Evolutionary conservation across 805 yeast species (phyloP).

Genomic region (Dipodascopsis tothii): DNA sequence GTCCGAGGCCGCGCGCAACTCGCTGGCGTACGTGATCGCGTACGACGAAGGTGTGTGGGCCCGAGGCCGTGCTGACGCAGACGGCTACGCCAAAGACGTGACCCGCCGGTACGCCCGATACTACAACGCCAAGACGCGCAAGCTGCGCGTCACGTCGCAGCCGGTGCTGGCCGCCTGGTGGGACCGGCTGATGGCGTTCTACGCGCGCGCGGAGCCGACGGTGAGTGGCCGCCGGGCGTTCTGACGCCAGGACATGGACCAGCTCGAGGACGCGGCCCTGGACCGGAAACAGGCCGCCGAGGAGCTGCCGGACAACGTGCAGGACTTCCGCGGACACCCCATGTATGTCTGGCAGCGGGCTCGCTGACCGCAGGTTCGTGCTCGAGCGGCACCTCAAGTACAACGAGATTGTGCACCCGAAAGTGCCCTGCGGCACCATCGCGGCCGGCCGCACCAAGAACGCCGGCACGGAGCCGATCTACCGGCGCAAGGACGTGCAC

Average conservation of each 20-base stretch:
- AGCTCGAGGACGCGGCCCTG: constrained; percentile 55
- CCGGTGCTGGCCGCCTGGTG: constrained; percentile 58
- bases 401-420: constrained; percentile 66
- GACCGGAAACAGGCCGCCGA: constrained; percentile 57
- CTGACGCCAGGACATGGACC: constrained; percentile 31
- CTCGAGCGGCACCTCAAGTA: constrained; percentile 64
- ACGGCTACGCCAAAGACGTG: constrained; percentile 65
- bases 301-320: constrained; percentile 78
- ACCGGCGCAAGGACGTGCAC: constrained; percentile 57
- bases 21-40: constrained; percentile 68
- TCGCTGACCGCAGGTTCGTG: constrained; percentile 40
- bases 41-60: constrained; percentile 41
- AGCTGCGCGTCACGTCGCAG: constrained; percentile 60
- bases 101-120: constrained; percentile 71
- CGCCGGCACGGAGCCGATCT: constrained; percentile 44
- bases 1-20: constrained; percentile 49
- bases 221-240: constrained; percentile 22
- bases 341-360: constrained; percentile 24
- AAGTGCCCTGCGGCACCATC: constrained; percentile 63
- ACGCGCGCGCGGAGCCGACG: constrained; percentile 25
- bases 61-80: constrained; percentile 3
- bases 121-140: constrained; percentile 67
- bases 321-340: constrained; percentile 84
- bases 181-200: constrained; percentile 36
- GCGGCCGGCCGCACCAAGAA: constrained; percentile 37